Conservation (phyloP, 2,329 filamentous ascomycete genomes). For the Paracoccidioides brasiliensis region DNA sequence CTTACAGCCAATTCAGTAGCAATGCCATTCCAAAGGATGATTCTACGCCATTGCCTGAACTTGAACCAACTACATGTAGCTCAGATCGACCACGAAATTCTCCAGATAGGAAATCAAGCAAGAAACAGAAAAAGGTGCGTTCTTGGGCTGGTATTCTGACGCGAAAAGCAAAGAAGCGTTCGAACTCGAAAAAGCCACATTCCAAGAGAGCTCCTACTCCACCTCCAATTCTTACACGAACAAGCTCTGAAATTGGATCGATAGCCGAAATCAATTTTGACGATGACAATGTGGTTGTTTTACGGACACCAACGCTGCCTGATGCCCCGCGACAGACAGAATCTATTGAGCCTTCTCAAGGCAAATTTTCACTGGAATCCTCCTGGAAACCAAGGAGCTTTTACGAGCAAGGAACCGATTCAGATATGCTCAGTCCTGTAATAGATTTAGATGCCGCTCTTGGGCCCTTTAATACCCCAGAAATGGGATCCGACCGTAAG, state of each 20-base stretch:
- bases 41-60: background rate
- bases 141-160: slow-evolving; percentile 42
- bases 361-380: slow-evolving; percentile 20
- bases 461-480: slow-evolving; percentile 71
- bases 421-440: slow-evolving; percentile 61
- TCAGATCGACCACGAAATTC: slow-evolving; percentile 16
- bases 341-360: slow-evolving; percentile 10
- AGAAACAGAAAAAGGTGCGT: slow-evolving; percentile 63
- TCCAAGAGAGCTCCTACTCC: slow-evolving; percentile 29
- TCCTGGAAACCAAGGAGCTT: slow-evolving; percentile 34
- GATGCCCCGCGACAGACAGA: slow-evolving; percentile 17
- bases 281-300: slow-evolving; percentile 36
- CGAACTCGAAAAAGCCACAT: slow-evolving; percentile 29
- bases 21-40: background rate
- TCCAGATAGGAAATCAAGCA: slow-evolving; percentile 23
- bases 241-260: slow-evolving; percentile 29
- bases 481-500: slow-evolving; percentile 23
- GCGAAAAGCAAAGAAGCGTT: slow-evolving; percentile 35
- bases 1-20: background rate
- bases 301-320: slow-evolving; percentile 31
- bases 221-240: slow-evolving; percentile 31
- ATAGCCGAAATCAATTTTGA: slow-evolving; percentile 36
- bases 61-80: slow-evolving; percentile 9
- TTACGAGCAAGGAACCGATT: slow-evolving; percentile 35
- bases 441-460: slow-evolving; percentile 92